Evolutionary conservation across 805 yeast genomes (phyloP), one percentile per base, ranked within the genome.

Genomic region (Candida coleopterorum): DNA sequence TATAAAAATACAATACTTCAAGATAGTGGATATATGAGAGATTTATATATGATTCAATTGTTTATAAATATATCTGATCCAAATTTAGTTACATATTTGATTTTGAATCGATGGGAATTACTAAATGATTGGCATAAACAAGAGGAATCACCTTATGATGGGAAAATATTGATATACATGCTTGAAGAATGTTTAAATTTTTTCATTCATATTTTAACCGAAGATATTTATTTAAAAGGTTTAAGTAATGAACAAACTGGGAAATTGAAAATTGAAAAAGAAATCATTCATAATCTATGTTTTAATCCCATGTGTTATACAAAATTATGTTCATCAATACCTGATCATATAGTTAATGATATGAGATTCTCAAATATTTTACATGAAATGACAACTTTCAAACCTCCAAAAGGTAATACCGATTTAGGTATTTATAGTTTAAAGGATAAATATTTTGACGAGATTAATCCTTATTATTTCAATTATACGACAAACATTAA

Each of bases 271-370:
- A 71, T 87, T 20, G 67, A 64, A 39, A 70, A 74, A 29, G 96
- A 89, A 47, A 77, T 90, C n/a, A 68, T 87, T 16, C 97, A 93
- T 50, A 72, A 78, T 2, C 64, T 90, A n/a, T 80, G 94, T 44
- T 85, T 86, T 62, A 78, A 79, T 21, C 80, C 83, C 2, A 62
- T 79, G 65, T 68, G 78, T 16, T 89, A 80, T 52, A 75, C 93
- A 3, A 84, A 84, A 38, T 58, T 93, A 14, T 71, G 81, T 39
- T 61, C 75, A 2, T 73, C 70, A 11, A 71, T 88, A 2, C 90
- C 96, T 0, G 97, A 88, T 34, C 84, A 81, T 46, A 66, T 88
- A 24, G 62, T 79, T 0, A 67, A 76, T 4, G 93, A 86, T 39
- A 85, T 84, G 43, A 62, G 77, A 18, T 88, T 90, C 64, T 96